A percentile compares a stretch with the other conserved stretches of the same genome.
These are phyloP conservation scores for Linderniella brevidens DNA, from an alignment of 257 asterid genomes.

Conservation along the genomic window DNA sequence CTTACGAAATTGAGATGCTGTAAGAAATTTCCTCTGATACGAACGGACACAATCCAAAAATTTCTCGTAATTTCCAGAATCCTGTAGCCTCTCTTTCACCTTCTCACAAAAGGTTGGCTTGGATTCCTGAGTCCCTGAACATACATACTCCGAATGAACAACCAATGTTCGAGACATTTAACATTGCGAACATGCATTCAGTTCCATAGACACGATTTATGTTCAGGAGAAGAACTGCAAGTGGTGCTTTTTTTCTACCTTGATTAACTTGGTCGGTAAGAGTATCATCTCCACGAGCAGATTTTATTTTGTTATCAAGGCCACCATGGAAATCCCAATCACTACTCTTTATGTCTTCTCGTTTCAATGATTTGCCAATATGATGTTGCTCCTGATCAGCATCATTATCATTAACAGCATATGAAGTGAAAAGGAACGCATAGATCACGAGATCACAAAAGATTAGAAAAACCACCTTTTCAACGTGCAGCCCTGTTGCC, in stretches of 20 bases:
- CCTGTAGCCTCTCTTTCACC: conserved; percentile 41
- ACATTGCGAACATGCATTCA: too few relatives aligned
- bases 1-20: conserved; percentile 37
- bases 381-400: conserved; percentile 32
- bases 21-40: conserved; percentile 26
- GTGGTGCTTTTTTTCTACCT: conserved; percentile 28
- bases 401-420: conserved; percentile 26
- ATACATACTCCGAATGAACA: conserved; percentile 4
- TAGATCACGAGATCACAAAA: conserved; percentile 10
- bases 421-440: conserved; percentile 15
- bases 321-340: conserved; percentile 36
- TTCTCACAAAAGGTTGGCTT: conserved; percentile 40
- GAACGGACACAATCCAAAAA: conserved; percentile 42
- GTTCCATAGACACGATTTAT: too few relatives aligned
- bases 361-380: conserved; percentile 29
- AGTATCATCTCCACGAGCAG: conserved; percentile 29
- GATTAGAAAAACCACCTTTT: conserved; percentile 36
- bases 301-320: conserved; percentile 27
- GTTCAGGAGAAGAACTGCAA: too few relatives aligned
- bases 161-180: not conserved
- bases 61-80: conserved; percentile 27
- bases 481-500: conserved; percentile 26
- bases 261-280: conserved; percentile 33
- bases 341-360: conserved; percentile 25
- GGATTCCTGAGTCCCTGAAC: conserved; percentile 43